Conservation (phyloP, 2,329 filamentous ascomycete species). For the Xylariaceae sp. region DNA sequence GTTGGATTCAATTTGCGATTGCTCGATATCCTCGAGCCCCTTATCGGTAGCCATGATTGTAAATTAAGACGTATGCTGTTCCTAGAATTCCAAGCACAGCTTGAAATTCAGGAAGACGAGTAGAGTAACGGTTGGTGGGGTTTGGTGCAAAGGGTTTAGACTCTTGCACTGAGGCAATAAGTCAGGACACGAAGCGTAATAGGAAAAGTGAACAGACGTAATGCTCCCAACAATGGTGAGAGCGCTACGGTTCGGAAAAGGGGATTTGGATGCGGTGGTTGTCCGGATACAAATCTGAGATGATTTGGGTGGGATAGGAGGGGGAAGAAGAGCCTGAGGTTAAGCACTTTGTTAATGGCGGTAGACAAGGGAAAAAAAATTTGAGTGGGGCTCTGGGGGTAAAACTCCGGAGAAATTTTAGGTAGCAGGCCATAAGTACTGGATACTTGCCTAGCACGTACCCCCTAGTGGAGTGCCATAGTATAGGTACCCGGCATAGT, state of each 20-base stretch:
- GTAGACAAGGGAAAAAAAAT: slow-evolving; percentile 31
- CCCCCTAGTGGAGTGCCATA: too few species aligned
- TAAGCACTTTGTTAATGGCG: slow-evolving; percentile 17
- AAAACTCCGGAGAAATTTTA: slow-evolving; percentile 30
- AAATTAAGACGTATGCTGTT: slow-evolving; percentile 51
- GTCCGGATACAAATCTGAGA: slow-evolving; percentile 20
- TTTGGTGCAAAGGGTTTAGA: slow-evolving; percentile 28
- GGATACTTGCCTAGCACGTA: too few species aligned
- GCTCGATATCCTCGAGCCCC: slow-evolving; percentile 79
- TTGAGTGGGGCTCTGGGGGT: slow-evolving; percentile 27
- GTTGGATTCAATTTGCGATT: slow-evolving; percentile 98
- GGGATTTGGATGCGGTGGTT: slow-evolving; percentile 18
- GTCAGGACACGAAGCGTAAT: slow-evolving; percentile 24
- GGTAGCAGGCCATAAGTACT: neutral
- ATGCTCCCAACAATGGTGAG: slow-evolving; percentile 29
- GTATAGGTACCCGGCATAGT: neutral
- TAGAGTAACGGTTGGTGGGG: slow-evolving; percentile 38
- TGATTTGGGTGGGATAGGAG: slow-evolving; percentile 26
- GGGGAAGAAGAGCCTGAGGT: slow-evolving; percentile 22
- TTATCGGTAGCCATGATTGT: slow-evolving; percentile 98
- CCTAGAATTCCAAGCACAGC: slow-evolving; percentile 73
- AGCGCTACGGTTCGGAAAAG: slow-evolving; percentile 24
- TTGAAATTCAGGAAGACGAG: slow-evolving; percentile 62
- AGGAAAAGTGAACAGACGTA: slow-evolving; percentile 26
- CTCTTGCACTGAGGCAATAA: slow-evolving; percentile 27